phyloP scores from a whole-genome alignment of 768 basidiomycete genomes.

The Boletus reticuloceps region DNA sequence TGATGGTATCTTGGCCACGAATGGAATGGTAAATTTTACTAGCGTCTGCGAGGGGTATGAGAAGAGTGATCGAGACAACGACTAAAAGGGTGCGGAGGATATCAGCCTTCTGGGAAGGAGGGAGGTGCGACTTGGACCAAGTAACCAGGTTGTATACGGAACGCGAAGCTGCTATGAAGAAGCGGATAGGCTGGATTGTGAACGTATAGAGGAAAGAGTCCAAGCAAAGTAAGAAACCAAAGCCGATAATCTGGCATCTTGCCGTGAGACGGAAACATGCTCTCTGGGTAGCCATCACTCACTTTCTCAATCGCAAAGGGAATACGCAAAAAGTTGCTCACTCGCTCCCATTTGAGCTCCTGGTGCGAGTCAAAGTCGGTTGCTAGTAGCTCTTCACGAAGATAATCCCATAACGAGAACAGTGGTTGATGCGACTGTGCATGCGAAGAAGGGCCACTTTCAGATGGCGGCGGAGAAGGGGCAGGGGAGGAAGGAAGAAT shows the following conservation, averaged over 20 bases:
- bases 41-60: constrained; percentile 85
- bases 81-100: constrained; percentile 81
- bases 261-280: constrained; percentile 2
- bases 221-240: constrained; percentile 90
- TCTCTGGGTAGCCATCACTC: constrained; percentile 6
- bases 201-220: constrained; percentile 98
- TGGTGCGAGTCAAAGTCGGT: constrained; percentile 96
- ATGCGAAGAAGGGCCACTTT: constrained; percentile 13
- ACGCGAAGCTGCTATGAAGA: constrained; percentile 58
- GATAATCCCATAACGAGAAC: constrained; percentile 91
- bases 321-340: constrained; percentile 92
- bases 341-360: constrained; percentile 92
- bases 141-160: constrained; percentile 50
- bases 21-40: constrained; percentile 99
- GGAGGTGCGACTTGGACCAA: constrained; percentile 54
- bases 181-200: constrained; percentile 94
- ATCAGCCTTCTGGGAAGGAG: constrained; percentile 91
- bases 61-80: constrained; percentile 64
- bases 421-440: constrained; percentile 38
- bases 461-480: constrained; percentile 23
- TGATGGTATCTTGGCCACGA: constrained; percentile 97
- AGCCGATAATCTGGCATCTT: constrained; percentile 70
- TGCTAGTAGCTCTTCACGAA: constrained; percentile 82
- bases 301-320: constrained; percentile 95
- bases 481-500: constrained; percentile 47